Conservation (phyloP, 352 stramenopile species). For the Globisporangium okanoganense region DNA sequence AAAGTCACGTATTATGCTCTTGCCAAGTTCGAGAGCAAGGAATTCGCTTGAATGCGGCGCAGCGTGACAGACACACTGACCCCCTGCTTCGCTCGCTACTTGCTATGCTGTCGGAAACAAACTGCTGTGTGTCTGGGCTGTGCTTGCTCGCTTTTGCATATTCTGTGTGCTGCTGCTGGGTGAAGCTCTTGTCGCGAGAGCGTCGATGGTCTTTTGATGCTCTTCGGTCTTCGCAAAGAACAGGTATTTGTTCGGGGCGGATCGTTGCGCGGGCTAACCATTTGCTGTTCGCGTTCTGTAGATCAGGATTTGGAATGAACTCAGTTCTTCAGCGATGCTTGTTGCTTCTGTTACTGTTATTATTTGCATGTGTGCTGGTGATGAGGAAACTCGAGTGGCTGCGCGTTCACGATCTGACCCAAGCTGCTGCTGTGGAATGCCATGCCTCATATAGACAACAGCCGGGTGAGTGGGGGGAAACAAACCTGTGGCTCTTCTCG, state of each 20-base stretch:
- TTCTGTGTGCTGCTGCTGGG: slow-evolving; percentile 10
- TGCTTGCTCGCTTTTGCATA: slow-evolving; percentile 13
- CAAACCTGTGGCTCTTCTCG: background rate
- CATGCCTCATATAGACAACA: slow-evolving; percentile 18
- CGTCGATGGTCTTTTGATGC: background rate
- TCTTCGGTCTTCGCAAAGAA: slow-evolving; percentile 6
- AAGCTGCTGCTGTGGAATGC: slow-evolving; percentile 18
- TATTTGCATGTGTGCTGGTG: background rate
- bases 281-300: slow-evolving; percentile 23
- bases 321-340: slow-evolving; percentile 12
- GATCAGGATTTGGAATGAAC: slow-evolving; percentile 25
- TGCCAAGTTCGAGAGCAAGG: slow-evolving; percentile 66
- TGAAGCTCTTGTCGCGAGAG: slow-evolving; percentile 3
- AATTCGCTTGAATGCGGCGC: slow-evolving; percentile 33
- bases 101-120: background rate
- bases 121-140: background rate
- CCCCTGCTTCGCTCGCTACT: background rate
- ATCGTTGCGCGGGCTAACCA: slow-evolving; percentile 17
- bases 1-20: slow-evolving; percentile 75
- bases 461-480: background rate
- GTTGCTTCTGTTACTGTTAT: background rate
- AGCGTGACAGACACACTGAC: background rate
- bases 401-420: slow-evolving; percentile 3
- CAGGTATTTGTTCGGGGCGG: slow-evolving; percentile 17
- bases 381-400: background rate